These are phyloP conservation scores for Xenosphaeropsis pyriputrescens DNA, from an alignment of 2,329 filamentous ascomycete genomes.

Conservation along the genomic window DNA sequence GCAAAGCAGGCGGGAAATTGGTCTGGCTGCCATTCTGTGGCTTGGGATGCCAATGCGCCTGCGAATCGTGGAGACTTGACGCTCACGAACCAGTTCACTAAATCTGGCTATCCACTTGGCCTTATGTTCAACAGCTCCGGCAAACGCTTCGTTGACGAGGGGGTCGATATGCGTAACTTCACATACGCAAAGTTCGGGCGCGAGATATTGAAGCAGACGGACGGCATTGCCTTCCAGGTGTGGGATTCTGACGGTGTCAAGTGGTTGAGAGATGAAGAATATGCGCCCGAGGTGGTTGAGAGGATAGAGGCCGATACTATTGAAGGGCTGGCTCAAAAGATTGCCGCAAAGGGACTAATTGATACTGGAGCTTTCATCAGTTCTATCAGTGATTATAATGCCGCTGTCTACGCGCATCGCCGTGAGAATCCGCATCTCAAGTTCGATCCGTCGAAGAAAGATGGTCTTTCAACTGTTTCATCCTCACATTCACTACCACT, in stretches of 20 bases:
- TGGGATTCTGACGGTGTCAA: constrained; percentile 38
- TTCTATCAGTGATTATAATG: constrained; percentile 40
- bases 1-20: constrained; percentile 42
- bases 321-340: constrained; percentile 38
- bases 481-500: constrained; percentile 24
- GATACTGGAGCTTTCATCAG: constrained; percentile 29
- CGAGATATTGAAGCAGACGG: constrained; percentile 43
- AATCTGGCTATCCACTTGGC: constrained; percentile 53
- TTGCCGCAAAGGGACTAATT: constrained; percentile 29
- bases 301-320: constrained; percentile 34
- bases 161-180: constrained; percentile 48
- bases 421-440: constrained; percentile 26
- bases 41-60: constrained; percentile 49
- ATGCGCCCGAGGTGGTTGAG: constrained; percentile 39
- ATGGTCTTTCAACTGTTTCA: constrained; percentile 46
- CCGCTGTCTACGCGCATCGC: constrained; percentile 32
- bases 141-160: constrained; percentile 51
- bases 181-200: constrained; percentile 53
- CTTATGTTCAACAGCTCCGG: constrained; percentile 47
- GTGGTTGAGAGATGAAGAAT: constrained; percentile 47
- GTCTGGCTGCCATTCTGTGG: constrained; percentile 48
- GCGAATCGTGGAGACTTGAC: constrained; percentile 36
- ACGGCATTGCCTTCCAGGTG: constrained; percentile 44
- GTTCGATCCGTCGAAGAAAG: constrained; percentile 46
- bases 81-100: constrained; percentile 54